A percentile compares a stretch with the other conserved stretches of the same genome.
Evolutionary conservation across 139 green algal genomes (phyloP).

Genomic region (Volvox africanus): DNA sequence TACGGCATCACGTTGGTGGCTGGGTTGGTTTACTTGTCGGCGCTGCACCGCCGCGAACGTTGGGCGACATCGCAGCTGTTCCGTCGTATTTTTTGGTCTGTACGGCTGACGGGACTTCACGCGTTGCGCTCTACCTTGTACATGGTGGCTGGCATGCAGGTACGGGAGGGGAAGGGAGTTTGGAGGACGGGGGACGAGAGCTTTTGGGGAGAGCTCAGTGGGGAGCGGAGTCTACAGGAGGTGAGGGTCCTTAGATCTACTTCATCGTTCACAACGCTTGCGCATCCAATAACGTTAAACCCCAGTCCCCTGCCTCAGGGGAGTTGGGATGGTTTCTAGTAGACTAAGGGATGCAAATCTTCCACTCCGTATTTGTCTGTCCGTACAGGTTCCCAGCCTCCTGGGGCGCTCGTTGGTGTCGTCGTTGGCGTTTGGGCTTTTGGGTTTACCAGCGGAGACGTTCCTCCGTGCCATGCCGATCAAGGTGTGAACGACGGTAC

Average conservation of each 20-base stretch:
- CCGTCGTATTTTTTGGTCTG: not conserved
- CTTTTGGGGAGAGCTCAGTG: no score
- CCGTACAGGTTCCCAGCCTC: slow-evolving; percentile 17
- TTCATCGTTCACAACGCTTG: no score
- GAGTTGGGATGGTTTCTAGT: no score
- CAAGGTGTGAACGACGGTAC: slow-evolving; percentile 10
- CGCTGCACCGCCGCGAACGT: not conserved
- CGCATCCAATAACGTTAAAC: no score
- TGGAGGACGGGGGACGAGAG: no score
- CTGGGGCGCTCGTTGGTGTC: slow-evolving; percentile 21
- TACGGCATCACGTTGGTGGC: slow-evolving; percentile 15
- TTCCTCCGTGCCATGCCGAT: slow-evolving; percentile 33
- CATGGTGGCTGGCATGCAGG: slow-evolving; percentile 32
- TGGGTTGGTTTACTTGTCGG: not conserved
- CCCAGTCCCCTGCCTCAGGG: no score
- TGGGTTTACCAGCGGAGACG: not conserved
- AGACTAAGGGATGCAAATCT: no score
- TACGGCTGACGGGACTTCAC: slow-evolving; percentile 37
- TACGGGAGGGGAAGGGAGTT: not conserved
- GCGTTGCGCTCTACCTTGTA: slow-evolving; percentile 28
- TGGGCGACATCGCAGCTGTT: not conserved
- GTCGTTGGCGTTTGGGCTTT: slow-evolving; percentile 17
- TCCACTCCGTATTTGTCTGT: no score
- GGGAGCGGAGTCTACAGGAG: no score
- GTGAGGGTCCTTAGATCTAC: no score